Evolutionary conservation across 768 basidiomycete species (phyloP), one percentile per base, ranked within the genome.

Genomic region (Trametes coccinea): DNA sequence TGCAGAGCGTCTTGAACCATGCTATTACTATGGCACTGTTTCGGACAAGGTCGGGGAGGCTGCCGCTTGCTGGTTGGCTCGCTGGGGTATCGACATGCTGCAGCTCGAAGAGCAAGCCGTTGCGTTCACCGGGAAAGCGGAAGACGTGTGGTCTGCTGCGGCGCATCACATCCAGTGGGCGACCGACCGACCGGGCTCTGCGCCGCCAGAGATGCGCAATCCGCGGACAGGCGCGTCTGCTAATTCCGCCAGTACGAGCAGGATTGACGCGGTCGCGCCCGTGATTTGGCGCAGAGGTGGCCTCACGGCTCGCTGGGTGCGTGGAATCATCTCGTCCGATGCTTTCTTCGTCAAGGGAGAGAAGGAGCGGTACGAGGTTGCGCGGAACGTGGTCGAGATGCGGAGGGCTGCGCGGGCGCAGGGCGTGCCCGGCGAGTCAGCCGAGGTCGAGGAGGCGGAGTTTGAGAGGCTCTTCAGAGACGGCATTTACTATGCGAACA

Each of bases 31-130:
- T 68, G 95, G 94, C n/a, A 80, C 84, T n/a, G 80, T 94, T 9
- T 90, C 90, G 0, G 86, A 93, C 74, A 95, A 93, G 76, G 92
- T 97, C 58, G 95, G 95, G 11, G 93, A 96, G 74, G 89, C 92
- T 0, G 88, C 89, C 66, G 83, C 84, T 2, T 92, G 90, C 72
- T 98, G 94, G 93, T 78, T 97, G 16, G 82, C 87, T 0, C 80
- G 92, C 46, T 98, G 95, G 95, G 92, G 87, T 0, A 71, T 75
- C 11, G 94, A 97, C 70, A 80, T 96, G 63, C 79, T 96, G 29
- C n/a, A 14, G 37, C 45, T 7, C 41, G 27, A 16, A 52, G 30
- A 41, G 30, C 17, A 29, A 37, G 34, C 34, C 5, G 34, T 37
- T 11, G 34, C 34, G 34, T 11, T 6, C 11, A 37, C 34, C 34